These are phyloP conservation scores for Hapsidospora chrysogenum DNA, from an alignment of 495 filamentous ascomycete genomes.

Conservation along the genomic window DNA sequence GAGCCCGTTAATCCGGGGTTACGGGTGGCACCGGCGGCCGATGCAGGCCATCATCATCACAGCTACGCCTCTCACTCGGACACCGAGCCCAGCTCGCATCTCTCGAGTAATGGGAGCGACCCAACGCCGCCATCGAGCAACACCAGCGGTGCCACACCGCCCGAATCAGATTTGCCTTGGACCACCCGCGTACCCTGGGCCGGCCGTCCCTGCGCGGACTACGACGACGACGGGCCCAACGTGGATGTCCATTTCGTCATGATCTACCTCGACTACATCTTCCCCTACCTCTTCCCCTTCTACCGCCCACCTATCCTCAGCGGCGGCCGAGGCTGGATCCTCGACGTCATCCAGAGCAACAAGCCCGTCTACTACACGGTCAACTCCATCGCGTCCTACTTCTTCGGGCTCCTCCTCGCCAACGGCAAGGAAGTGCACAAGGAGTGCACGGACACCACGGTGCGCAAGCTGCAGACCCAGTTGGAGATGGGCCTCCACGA, in stretches of 20 bases:
- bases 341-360: slow-evolving; percentile 30
- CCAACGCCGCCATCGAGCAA: neutral
- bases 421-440: slow-evolving; percentile 6
- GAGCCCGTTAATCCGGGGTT: neutral
- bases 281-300: slow-evolving; percentile 39
- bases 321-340: slow-evolving; percentile 32
- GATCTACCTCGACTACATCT: slow-evolving; percentile 34
- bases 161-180: neutral
- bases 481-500: slow-evolving; percentile 22
- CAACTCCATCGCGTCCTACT: slow-evolving; percentile 30
- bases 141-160: neutral
- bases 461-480: slow-evolving; percentile 18
- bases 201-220: neutral
- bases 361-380: slow-evolving; percentile 28
- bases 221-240: neutral
- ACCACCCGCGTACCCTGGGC: neutral
- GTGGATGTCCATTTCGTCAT: slow-evolving; percentile 16
- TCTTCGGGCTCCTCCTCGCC: slow-evolving; percentile 20
- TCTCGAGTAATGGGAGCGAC: slow-evolving; percentile 2
- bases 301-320: slow-evolving; percentile 29
- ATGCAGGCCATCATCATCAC: neutral
- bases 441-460: slow-evolving; percentile 11
- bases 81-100: slow-evolving; percentile 3
- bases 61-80: neutral
- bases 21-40: no score